These are phyloP conservation scores for Rubroboletus satanas DNA, from an alignment of 768 basidiomycete species.

Conservation along the genomic window DNA sequence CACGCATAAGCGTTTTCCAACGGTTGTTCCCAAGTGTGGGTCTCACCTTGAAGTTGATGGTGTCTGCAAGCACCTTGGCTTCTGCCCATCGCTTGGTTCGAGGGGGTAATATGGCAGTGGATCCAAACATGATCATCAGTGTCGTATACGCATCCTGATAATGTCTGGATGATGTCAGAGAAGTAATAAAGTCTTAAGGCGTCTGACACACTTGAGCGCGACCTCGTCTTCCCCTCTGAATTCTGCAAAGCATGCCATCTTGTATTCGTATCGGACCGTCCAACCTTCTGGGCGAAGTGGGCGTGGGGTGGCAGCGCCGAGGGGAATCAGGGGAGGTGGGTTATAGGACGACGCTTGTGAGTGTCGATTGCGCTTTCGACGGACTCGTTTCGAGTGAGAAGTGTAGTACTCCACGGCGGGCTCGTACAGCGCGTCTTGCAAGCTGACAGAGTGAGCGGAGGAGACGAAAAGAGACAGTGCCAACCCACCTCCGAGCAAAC, in stretches of 20 bases:
- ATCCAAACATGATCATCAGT: conserved; percentile 84
- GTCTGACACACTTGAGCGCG: conserved; percentile 71
- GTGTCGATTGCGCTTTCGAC: conserved; percentile 84
- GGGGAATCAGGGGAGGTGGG: conserved; percentile 42
- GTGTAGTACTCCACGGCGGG: conserved; percentile 92
- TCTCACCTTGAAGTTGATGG: conserved; percentile 82
- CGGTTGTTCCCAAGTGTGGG: background rate
- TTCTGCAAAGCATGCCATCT: conserved; percentile 95
- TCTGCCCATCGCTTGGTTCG: conserved; percentile 98
- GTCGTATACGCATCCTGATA: conserved; percentile 91
- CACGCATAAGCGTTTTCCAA: background rate
- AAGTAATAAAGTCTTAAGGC: background rate
- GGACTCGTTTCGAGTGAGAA: conserved; percentile 85
- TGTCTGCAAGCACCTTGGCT: conserved; percentile 94
- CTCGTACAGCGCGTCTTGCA: conserved; percentile 87
- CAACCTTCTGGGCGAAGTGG: conserved; percentile 83
- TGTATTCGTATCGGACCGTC: conserved; percentile 97
- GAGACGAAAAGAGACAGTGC: background rate
- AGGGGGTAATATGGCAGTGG: conserved; percentile 80
- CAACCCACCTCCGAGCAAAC: conserved; percentile 72
- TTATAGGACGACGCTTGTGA: conserved; percentile 55
- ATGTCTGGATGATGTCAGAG: conserved; percentile 51
- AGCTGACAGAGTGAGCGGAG: conserved; percentile 37
- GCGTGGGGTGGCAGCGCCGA: conserved; percentile 41
- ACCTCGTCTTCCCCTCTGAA: conserved; percentile 91